These are phyloP conservation scores for Delonix regia DNA, from an alignment of 306 rosid species.

Conservation along the genomic window DNA sequence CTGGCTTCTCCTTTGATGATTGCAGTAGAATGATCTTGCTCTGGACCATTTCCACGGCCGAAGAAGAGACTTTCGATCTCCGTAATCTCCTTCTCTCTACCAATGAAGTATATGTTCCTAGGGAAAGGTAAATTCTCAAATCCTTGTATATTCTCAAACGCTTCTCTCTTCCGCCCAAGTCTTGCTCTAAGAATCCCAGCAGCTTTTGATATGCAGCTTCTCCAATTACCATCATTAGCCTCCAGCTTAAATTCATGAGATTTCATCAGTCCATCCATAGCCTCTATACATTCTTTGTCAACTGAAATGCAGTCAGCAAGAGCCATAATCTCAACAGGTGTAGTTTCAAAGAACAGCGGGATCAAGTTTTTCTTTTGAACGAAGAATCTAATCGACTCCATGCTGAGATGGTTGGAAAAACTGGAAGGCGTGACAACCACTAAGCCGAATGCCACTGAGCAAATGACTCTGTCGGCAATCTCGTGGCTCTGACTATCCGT, in stretches of 20 bases:
- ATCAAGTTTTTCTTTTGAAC: constrained; percentile 87
- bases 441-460: constrained; percentile 76
- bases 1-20: constrained; percentile 55
- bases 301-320: constrained; percentile 55
- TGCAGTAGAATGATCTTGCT: constrained; percentile 50
- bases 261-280: constrained; percentile 67
- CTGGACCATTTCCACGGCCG: constrained; percentile 52
- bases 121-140: constrained; percentile 65
- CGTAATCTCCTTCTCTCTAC: constrained; percentile 78
- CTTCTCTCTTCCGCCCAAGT: constrained; percentile 71
- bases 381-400: constrained; percentile 85
- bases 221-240: constrained; percentile 75
- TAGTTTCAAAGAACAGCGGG: constrained; percentile 70
- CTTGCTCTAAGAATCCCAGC: constrained; percentile 62
- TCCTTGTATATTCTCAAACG: constrained; percentile 39
- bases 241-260: constrained; percentile 66
- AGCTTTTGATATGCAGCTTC: constrained; percentile 59
- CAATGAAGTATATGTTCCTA: constrained; percentile 65
- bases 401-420: constrained; percentile 59
- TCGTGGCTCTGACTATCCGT: constrained; percentile 79
- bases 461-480: constrained; percentile 78
- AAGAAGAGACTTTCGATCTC: constrained; percentile 74
- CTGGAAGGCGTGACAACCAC: constrained; percentile 69
- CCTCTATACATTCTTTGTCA: constrained; percentile 69
- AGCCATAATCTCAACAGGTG: constrained; percentile 56